Percentiles rank a stretch among this genome's conserved stretches.
These are phyloP conservation scores for Lecanoromycetidae sp. DNA, from an alignment of 2,329 filamentous ascomycete species.

Conservation along the genomic window DNA sequence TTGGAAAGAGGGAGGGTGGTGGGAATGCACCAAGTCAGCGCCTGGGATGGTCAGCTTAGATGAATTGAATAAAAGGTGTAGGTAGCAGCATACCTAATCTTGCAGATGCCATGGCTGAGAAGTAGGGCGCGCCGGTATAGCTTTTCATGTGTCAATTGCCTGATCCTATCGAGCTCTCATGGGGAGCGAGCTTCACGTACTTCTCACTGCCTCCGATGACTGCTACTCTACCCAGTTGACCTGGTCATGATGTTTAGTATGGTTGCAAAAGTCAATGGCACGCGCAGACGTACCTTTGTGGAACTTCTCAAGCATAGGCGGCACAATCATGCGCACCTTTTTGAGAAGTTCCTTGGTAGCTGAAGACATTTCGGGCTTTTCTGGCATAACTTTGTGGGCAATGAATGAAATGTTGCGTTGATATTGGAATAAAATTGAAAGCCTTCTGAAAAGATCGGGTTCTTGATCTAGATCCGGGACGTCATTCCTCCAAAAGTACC, in stretches of 20 bases:
- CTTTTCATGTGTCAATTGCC: constrained; percentile 21
- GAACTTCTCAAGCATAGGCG: constrained; percentile 88
- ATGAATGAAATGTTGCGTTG: no score
- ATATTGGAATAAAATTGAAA: no score
- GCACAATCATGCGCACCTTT: constrained; percentile 80
- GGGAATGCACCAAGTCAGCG: constrained; percentile 22
- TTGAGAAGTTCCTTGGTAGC: constrained; percentile 62
- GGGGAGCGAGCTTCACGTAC: constrained; percentile 25
- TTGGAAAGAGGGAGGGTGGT: neutral
- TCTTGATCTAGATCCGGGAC: no score
- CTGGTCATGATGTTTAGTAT: constrained; percentile 34
- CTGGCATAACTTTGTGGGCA: constrained; percentile 17
- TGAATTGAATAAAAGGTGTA: no score
- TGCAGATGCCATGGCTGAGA: constrained; percentile 93
- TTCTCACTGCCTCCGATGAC: constrained; percentile 93
- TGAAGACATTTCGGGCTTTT: constrained; percentile 43
- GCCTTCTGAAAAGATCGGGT: no score
- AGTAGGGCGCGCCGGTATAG: constrained; percentile 95
- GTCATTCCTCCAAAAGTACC: no score
- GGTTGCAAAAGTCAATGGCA: neutral
- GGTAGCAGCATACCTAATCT: constrained; percentile 49
- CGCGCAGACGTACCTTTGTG: constrained; percentile 62
- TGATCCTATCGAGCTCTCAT: neutral
- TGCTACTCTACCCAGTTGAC: constrained; percentile 79
- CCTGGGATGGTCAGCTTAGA: constrained; percentile 16